phyloP scores from a whole-genome alignment of 2,329 filamentous ascomycete species.

The Juglanconis oblonga region DNA sequence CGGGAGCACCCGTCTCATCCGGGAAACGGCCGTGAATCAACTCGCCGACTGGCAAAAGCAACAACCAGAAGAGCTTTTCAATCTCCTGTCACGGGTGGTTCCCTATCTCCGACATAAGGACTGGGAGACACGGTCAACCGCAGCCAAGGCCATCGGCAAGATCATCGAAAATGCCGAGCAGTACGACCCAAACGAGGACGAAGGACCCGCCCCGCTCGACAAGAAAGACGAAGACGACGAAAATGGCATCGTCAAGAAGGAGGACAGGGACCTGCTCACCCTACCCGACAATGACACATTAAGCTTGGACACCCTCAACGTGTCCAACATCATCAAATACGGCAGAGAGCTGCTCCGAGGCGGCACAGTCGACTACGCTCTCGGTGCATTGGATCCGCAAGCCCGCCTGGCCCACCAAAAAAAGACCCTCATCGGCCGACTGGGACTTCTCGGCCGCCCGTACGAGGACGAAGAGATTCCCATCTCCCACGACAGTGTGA shows the following conservation, averaged over 20 bases:
- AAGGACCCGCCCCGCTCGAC: slow-evolving; percentile 40
- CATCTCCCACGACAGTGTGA: slow-evolving; percentile 58
- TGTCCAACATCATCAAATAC: slow-evolving; percentile 74
- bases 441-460: slow-evolving; percentile 81
- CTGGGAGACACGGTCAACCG: slow-evolving; percentile 93
- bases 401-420: slow-evolving; percentile 83
- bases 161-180: slow-evolving; percentile 85
- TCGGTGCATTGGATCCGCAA: slow-evolving; percentile 78
- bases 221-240: slow-evolving; percentile 47
- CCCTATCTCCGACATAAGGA: slow-evolving; percentile 92
- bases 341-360: slow-evolving; percentile 84
- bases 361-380: slow-evolving; percentile 78
- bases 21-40: slow-evolving; percentile 95
- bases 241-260: slow-evolving; percentile 41
- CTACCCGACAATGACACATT: slow-evolving; percentile 62
- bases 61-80: slow-evolving; percentile 96
- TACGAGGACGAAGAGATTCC: slow-evolving; percentile 79
- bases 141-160: slow-evolving; percentile 89
- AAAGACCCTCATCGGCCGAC: slow-evolving; percentile 76
- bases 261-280: slow-evolving; percentile 34
- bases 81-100: slow-evolving; percentile 88
- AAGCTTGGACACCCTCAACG: slow-evolving; percentile 70
- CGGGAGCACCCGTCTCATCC: slow-evolving; percentile 91
- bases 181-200: slow-evolving; percentile 84
- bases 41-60: slow-evolving; percentile 97